phyloP scores from a whole-genome alignment of 2,329 filamentous ascomycete species.

The Triangularia setosa region DNA sequence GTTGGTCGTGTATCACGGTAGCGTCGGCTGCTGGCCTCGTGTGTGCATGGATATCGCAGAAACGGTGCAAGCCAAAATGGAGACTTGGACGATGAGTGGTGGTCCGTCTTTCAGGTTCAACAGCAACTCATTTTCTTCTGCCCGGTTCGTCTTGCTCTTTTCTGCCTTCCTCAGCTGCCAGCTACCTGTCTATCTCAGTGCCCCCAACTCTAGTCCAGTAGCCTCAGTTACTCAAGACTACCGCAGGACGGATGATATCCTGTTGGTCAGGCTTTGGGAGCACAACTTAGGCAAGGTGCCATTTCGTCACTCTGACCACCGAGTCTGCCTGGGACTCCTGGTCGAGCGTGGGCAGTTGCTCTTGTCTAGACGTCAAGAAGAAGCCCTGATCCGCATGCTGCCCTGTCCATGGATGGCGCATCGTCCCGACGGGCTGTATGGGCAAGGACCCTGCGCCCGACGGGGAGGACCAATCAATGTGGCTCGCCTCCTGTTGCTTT shows the following conservation, averaged over 20 bases:
- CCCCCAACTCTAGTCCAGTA: not conserved
- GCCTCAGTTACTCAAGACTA: not conserved
- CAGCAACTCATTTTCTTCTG: not conserved
- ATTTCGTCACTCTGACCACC: not conserved
- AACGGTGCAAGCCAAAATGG: not conserved
- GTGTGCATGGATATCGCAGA: not conserved
- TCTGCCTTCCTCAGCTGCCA: not conserved
- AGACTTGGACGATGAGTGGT: not conserved
- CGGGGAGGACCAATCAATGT: slow-evolving; percentile 1
- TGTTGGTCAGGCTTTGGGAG: not conserved
- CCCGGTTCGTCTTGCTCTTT: not conserved
- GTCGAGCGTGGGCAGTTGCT: not conserved
- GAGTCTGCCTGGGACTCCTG: not conserved
- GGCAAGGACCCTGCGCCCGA: not conserved
- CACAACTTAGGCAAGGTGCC: not conserved
- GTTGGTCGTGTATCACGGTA: not conserved
- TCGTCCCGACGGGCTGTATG: not conserved
- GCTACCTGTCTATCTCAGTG: not conserved
- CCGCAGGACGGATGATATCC: not conserved
- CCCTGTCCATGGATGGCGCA: not conserved
- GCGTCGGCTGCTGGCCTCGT: not conserved
- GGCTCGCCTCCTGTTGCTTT: not conserved
- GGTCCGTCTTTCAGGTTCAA: not conserved
- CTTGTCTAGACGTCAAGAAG: not conserved
- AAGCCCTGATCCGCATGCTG: not conserved